A percentile compares a stretch with the other conserved stretches of the same genome.
Conservation (phyloP, 345 rosid species). For the Boechera retrofracta region DNA sequence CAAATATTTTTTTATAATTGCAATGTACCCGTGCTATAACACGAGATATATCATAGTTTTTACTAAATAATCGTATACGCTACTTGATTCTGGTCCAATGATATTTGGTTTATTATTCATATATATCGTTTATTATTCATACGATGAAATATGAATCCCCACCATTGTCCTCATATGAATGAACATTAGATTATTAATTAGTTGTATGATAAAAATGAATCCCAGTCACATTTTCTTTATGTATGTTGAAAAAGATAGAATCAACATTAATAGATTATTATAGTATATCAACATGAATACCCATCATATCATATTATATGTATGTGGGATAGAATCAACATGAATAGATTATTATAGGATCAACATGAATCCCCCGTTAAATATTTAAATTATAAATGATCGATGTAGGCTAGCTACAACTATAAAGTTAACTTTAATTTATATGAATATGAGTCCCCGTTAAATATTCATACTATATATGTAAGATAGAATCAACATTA, state of each 20-base stretch:
- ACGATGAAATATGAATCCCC: slow-evolving; percentile 1
- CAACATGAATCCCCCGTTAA: slow-evolving; percentile 22
- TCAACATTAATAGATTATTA: slow-evolving; percentile 16
- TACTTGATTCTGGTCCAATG: no score
- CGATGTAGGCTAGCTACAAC: slow-evolving; percentile 3
- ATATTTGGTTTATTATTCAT: no score
- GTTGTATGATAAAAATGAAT: neutral
- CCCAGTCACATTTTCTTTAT: slow-evolving; percentile 16
- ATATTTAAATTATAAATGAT: slow-evolving; percentile 1
- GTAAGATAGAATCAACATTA: slow-evolving; percentile 1
- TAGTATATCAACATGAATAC: slow-evolving; percentile 5
- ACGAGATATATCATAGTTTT: no score
- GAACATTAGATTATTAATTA: slow-evolving; percentile 8
- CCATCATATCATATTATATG: slow-evolving; percentile 30
- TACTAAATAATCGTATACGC: no score
- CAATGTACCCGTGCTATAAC: no score
- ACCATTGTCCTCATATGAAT: slow-evolving; percentile 27
- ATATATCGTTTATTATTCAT: no score
- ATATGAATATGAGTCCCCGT: neutral
- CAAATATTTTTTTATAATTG: no score
- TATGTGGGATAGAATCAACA: slow-evolving; percentile 23
- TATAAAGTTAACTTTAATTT: neutral
- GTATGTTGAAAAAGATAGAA: slow-evolving; percentile 17
- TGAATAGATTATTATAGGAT: slow-evolving; percentile 7
- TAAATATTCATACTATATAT: neutral